Evolutionary conservation across 495 filamentous ascomycete genomes (phyloP), one percentile per base, ranked within the genome.

Genomic region (Hypoxylon trugodes): DNA sequence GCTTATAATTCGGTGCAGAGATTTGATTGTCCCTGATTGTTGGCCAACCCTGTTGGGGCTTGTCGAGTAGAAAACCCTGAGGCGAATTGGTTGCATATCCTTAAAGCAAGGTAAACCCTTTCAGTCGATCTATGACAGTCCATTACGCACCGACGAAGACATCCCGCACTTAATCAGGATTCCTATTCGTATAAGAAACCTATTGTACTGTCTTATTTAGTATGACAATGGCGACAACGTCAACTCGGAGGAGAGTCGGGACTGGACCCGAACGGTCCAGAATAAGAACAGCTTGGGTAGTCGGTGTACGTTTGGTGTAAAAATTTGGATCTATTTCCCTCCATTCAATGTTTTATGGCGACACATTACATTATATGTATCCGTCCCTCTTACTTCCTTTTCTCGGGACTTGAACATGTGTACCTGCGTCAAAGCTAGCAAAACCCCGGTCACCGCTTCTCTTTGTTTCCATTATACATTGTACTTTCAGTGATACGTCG

Each of bases 391-490:
- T n/a, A n/a, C n/a, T n/a, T n/a, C 38, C 32, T 12, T 46, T 28
- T 45, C 2, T 48, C 47, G 50, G 26, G 30, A 18, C 46, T 45
- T 37, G 37, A 21, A 47, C 26, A 37, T 21, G 46, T 38, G 52
- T 56, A 42, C 37, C 42, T 50, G 47, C 35, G 25, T 35, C 18
- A 46, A 41, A 47, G 47, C 33, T 26, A 43, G 37, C 19, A 37
- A 16, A 50, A 21, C 33, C 51, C 52, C 51, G 38, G 64, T 67
- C 64, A 67, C 64, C 64, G 64, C 64, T 54, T 36, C 19, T 26
- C 41, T 40, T 37, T 60, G 46, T 54, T 58, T 9, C 28, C 53
- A 15, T 33, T 18, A 58, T 59, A 53, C 40, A 53, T 65, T 65
- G 40, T n/a, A 40, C 52, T 49, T 48, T 43, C 40, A 43, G 41